A percentile compares a stretch with the other conserved stretches of the same genome.
Evolutionary conservation across 2,329 filamentous ascomycete genomes (phyloP).

Genomic region (Pseudonectria foliicola): DNA sequence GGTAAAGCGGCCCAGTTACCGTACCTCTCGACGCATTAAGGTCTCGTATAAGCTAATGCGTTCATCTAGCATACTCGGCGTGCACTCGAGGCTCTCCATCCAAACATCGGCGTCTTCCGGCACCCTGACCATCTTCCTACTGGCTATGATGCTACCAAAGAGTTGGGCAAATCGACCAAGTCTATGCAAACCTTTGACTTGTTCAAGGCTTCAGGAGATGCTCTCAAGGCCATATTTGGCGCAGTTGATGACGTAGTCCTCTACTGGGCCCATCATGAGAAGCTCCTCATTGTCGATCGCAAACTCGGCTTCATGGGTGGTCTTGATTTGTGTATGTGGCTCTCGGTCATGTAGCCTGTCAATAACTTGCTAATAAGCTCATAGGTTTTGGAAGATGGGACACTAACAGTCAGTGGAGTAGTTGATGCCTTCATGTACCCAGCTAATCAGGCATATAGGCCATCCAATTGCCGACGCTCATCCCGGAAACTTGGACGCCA

Average conservation of each 20-base stretch:
- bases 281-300: constrained; percentile 77
- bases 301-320: constrained; percentile 83
- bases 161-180: constrained; percentile 58
- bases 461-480: constrained; percentile 82
- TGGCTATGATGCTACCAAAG: constrained; percentile 56
- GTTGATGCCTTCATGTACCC: neutral
- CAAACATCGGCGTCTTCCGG: constrained; percentile 81
- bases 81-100: constrained; percentile 66
- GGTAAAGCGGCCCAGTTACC: constrained; percentile 32
- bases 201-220: constrained; percentile 62
- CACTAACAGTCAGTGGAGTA: constrained; percentile 53
- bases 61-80: constrained; percentile 66
- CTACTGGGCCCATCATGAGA: constrained; percentile 93
- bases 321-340: constrained; percentile 62
- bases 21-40: no score
- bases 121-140: constrained; percentile 84
- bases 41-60: constrained; percentile 4
- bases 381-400: constrained; percentile 77
- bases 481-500: constrained; percentile 65
- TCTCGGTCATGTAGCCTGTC: neutral
- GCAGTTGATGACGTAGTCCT: constrained; percentile 73
- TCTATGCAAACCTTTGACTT: constrained; percentile 45
- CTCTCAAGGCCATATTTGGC: constrained; percentile 73
- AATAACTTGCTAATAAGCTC: constrained; percentile 15
- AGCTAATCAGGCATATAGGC: constrained; percentile 24